Conservation (phyloP, 768 basidiomycete species). For the Nidula microcarpa region DNA sequence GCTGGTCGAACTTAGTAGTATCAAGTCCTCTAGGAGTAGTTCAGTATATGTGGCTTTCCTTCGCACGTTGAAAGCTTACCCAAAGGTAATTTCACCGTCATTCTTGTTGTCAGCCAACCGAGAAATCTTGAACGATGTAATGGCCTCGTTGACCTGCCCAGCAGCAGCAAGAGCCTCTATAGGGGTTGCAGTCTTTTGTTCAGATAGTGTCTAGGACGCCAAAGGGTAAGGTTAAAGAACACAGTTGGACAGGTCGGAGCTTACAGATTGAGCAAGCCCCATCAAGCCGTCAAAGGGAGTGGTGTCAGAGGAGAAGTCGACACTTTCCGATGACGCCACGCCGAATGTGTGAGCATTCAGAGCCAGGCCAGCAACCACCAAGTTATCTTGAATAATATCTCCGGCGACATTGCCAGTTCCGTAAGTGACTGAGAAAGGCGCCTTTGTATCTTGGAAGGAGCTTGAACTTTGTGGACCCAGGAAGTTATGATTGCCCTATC, state of each 20-base stretch:
- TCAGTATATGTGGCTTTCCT: neutral
- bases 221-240: neutral
- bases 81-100: slow-evolving; percentile 82
- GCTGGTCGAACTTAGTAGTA: slow-evolving; percentile 57
- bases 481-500: slow-evolving; percentile 50
- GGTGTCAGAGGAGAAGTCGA: slow-evolving; percentile 49
- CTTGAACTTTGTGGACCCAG: slow-evolving; percentile 61
- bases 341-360: slow-evolving; percentile 66
- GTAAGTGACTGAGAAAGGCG: slow-evolving; percentile 60
- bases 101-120: slow-evolving; percentile 66
- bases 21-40: slow-evolving; percentile 49
- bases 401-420: slow-evolving; percentile 71
- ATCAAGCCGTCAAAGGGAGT: slow-evolving; percentile 71
- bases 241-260: slow-evolving; percentile 11
- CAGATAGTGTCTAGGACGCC: slow-evolving; percentile 48
- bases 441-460: slow-evolving; percentile 51
- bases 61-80: slow-evolving; percentile 25
- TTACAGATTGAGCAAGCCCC: slow-evolving; percentile 71
- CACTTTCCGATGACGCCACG: slow-evolving; percentile 53
- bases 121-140: slow-evolving; percentile 79
- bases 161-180: slow-evolving; percentile 63
- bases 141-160: slow-evolving; percentile 56
- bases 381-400: slow-evolving; percentile 56
- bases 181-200: slow-evolving; percentile 63
- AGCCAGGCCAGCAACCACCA: slow-evolving; percentile 59